These are phyloP conservation scores for Ceratocystis papillata DNA, from an alignment of 2,329 filamentous ascomycete species.

Conservation along the genomic window DNA sequence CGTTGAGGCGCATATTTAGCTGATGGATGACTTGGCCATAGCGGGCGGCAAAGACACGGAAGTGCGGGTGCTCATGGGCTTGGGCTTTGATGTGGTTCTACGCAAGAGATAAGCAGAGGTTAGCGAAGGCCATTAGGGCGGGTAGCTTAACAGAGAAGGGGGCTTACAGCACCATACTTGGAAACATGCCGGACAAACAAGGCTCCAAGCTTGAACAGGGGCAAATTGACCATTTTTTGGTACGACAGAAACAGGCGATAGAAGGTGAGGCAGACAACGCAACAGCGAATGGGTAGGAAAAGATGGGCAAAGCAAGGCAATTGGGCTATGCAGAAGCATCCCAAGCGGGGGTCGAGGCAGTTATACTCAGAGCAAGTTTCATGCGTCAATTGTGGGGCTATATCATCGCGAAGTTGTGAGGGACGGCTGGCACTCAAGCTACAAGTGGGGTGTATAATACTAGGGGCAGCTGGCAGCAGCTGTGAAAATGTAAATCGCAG, in stretches of 20 bases:
- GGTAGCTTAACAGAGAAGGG: not conserved
- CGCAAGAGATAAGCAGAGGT: not conserved
- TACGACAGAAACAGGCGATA: not conserved
- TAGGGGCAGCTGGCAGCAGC: not conserved
- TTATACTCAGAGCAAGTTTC: not conserved
- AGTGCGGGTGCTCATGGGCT: conserved; percentile 53
- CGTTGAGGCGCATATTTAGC: conserved; percentile 54
- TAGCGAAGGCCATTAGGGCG: not conserved
- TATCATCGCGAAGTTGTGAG: conserved; percentile 4
- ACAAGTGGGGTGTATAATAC: not conserved
- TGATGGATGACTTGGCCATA: conserved; percentile 57
- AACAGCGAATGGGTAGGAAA: not conserved
- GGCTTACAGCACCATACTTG: conserved; percentile 56
- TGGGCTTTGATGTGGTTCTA: conserved; percentile 57
- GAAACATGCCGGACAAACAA: conserved; percentile 56
- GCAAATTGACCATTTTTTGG: conserved; percentile 49
- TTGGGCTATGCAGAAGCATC: not conserved
- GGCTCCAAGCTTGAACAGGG: conserved; percentile 55
- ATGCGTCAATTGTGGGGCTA: conserved; percentile 9
- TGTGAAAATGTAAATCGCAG: not conserved
- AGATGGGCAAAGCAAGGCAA: not conserved
- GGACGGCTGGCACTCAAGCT: not conserved
- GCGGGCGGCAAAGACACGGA: conserved; percentile 49
- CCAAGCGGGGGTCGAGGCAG: not conserved
- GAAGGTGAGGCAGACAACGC: not conserved